phyloP scores from a whole-genome alignment of 164 flowering plant genomes.

The Magnolia changhungtana region DNA sequence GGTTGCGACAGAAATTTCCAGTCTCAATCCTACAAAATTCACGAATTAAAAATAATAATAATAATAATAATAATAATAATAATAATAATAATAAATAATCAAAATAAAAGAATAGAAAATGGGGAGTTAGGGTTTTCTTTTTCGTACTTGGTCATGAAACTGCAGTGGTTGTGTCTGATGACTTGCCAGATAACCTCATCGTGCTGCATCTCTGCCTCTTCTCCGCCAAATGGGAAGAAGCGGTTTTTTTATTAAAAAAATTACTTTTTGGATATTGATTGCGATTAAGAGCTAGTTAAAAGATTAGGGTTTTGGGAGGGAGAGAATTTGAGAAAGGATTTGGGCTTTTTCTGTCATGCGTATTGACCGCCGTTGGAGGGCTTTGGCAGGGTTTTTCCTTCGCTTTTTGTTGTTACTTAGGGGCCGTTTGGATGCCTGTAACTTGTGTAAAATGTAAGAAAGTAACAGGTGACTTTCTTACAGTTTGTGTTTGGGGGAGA shows the following conservation, averaged over 20 bases:
- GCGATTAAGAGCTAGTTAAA: neutral
- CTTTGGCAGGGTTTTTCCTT: neutral
- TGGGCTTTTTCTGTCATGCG: too few species aligned
- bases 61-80: too few species aligned
- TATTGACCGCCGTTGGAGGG: neutral
- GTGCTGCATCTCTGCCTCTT: constrained; percentile 63
- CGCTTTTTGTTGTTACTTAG: too few species aligned
- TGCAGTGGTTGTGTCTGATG: constrained; percentile 90
- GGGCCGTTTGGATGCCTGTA: too few species aligned
- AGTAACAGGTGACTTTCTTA: too few species aligned
- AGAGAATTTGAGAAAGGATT: neutral
- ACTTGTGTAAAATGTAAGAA: too few species aligned
- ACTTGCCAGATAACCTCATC: constrained; percentile 95
- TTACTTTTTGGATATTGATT: too few species aligned
- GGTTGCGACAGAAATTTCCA: constrained; percentile 82
- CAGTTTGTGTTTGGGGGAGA: too few species aligned
- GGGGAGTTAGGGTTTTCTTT: neutral
- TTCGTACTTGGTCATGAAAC: constrained; percentile 84
- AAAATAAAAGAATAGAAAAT: neutral
- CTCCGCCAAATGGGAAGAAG: neutral
- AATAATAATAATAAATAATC: neutral
- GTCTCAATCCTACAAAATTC: constrained; percentile 47
- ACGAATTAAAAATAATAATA: too few species aligned
- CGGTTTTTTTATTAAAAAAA: too few species aligned
- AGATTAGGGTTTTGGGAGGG: neutral